phyloP scores from a whole-genome alignment of 495 filamentous ascomycete genomes.

The Pyrenula massariospora region DNA sequence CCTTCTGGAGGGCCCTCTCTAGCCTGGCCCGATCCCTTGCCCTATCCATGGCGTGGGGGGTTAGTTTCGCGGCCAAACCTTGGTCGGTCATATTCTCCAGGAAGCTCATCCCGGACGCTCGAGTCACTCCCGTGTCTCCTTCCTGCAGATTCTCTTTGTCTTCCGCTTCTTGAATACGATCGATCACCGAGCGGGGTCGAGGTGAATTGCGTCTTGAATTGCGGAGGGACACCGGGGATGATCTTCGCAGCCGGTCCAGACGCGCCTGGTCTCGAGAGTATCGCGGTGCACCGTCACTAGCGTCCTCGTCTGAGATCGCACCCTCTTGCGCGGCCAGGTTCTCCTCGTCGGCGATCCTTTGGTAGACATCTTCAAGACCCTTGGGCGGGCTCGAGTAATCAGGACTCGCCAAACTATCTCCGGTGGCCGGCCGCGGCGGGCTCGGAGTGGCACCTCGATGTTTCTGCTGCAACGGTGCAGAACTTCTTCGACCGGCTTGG shows the following conservation, averaged over 20 bases:
- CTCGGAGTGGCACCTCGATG: slow-evolving; percentile 9
- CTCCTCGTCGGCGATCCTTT: slow-evolving; percentile 31
- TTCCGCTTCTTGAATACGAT: not conserved
- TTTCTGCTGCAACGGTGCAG: not conserved
- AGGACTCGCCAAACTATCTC: slow-evolving; percentile 10
- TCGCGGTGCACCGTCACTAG: not conserved
- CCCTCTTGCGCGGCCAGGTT: slow-evolving; percentile 16
- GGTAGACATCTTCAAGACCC: slow-evolving; percentile 31
- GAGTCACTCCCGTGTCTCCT: slow-evolving; percentile 2
- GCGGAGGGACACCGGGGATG: not conserved
- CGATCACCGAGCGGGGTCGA: not conserved
- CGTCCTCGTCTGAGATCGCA: slow-evolving; percentile 4
- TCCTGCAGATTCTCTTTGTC: slow-evolving; percentile 1
- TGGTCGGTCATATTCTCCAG: slow-evolving; percentile 19
- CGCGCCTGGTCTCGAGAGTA: slow-evolving; percentile 5
- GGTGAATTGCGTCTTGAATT: not conserved
- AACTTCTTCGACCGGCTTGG: not conserved
- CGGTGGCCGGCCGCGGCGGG: slow-evolving; percentile 9
- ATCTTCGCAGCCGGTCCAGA: not conserved
- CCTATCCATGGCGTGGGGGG: slow-evolving; percentile 27
- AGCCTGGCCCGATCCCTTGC: slow-evolving; percentile 19
- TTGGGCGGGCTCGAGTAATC: slow-evolving; percentile 27
- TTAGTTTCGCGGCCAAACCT: slow-evolving; percentile 18
- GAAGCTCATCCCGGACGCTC: slow-evolving; percentile 15
- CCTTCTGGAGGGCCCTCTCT: slow-evolving; percentile 29